Evolutionary conservation across 495 filamentous ascomycete genomes (phyloP).

Genomic region (Annulohypoxylon bovei): DNA sequence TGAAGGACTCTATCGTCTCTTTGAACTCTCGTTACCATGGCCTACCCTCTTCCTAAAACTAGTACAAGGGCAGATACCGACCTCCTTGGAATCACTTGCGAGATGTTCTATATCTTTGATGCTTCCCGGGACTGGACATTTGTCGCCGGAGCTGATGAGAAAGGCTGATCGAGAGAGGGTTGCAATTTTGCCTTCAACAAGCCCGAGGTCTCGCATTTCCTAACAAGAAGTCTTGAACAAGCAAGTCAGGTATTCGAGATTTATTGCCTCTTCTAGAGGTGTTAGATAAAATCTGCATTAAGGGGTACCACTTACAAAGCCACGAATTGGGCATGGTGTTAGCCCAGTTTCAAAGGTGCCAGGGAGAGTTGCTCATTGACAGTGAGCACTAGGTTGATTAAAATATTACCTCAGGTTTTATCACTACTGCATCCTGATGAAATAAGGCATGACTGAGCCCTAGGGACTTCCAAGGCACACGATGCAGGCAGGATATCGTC

Average conservation of each 20-base stretch:
- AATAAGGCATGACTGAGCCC: too few species aligned
- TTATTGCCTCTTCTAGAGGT: neutral
- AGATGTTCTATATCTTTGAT: too few species aligned
- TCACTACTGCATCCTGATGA: too few species aligned
- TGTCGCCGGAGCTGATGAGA: neutral
- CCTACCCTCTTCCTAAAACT: neutral
- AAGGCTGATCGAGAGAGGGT: neutral
- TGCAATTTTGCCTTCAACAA: neutral
- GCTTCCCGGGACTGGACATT: neutral
- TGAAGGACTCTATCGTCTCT: neutral
- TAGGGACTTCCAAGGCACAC: too few species aligned
- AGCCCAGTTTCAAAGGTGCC: neutral
- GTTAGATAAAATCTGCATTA: neutral
- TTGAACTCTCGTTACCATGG: neutral
- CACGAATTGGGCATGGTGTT: neutral
- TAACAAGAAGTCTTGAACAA: neutral
- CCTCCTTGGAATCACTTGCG: neutral
- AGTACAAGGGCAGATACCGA: neutral
- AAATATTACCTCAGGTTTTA: neutral
- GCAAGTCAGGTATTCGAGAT: neutral
- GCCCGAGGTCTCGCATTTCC: neutral
- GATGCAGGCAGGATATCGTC: too few species aligned
- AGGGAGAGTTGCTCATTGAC: constrained; percentile 1
- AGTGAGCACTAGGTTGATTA: neutral
- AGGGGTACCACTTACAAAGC: neutral